Conservation (phyloP, 805 yeast species). For the Yarrowia sp. region DNA sequence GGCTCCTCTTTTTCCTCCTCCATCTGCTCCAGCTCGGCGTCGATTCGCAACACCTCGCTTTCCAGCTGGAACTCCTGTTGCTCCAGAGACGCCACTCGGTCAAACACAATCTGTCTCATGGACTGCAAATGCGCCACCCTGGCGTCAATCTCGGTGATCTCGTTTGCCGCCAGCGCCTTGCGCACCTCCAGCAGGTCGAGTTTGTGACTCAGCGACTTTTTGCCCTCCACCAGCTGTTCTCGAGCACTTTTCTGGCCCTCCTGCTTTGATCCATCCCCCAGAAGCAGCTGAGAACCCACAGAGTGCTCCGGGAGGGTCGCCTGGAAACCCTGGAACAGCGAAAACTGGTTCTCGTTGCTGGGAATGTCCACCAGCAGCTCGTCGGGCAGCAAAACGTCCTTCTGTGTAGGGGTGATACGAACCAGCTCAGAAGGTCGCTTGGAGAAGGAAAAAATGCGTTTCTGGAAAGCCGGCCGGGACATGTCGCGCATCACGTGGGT, state of each 20-base stretch:
- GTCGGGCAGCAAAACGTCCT: conserved; percentile 64
- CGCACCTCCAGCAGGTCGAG: conserved; percentile 66
- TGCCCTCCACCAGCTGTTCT: conserved; percentile 52
- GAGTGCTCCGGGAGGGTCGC: conserved; percentile 52
- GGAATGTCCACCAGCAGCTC: conserved; percentile 66
- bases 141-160: conserved; percentile 67
- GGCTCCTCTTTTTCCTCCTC: conserved; percentile 14
- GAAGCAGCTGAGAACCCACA: conserved; percentile 38
- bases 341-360: conserved; percentile 50
- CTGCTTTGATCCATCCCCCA: conserved; percentile 42
- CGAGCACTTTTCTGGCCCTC: conserved; percentile 44
- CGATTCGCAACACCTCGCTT: conserved; percentile 45
- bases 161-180: conserved; percentile 68
- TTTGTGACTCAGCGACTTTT: conserved; percentile 54
- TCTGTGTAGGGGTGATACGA: conserved; percentile 50
- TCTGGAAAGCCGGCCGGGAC: conserved; percentile 53
- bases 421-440: conserved; percentile 51
- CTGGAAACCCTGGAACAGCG: conserved; percentile 73
- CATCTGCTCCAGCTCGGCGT: conserved; percentile 38
- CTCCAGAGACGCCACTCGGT: conserved; percentile 66
- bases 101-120: conserved; percentile 62
- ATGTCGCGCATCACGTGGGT: conserved; percentile 58
- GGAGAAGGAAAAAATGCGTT: conserved; percentile 50
- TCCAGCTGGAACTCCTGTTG: conserved; percentile 65
- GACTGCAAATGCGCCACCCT: conserved; percentile 60